Base-by-base conservation (phyloP, 176 grass and related monocot species). In the Oryza meridionalis region DNA sequence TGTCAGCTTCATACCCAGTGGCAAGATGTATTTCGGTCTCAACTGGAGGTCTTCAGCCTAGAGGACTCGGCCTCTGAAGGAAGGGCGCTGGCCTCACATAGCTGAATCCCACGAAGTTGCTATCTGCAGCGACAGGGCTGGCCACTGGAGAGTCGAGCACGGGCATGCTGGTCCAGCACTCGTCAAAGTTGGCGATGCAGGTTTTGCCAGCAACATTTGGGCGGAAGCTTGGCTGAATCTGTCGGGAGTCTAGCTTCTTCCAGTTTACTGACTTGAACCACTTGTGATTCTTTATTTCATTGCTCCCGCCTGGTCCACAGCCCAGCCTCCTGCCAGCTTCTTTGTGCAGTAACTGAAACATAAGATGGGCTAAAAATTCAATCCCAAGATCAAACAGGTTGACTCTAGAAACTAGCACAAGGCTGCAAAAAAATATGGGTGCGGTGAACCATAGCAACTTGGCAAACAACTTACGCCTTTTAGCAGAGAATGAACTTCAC, bases 181-280 rank as follows among this genome's bases (percentile, higher is more conserved):
- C 86, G 0, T 98, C 96, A 13, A 98, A 98, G 86, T 98, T 98
- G 2, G 87, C 89, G 9, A 92, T 87, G 64, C 96, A 98, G 62
- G 74, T 88, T 83, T 92, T 92, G 37, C 96, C 96, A 22, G 87
- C 89, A 61, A 98, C 87, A 58, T 93, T 95, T 0, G 96, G 96
- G 12, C 91, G 83, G 89, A 98, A 98, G 84, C 96, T 98, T 72
- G 96, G 96, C 75, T 89, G 86, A 80, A 98, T 94, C 77, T 95
- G 85, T 38, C 91, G 87, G 21, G 73, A 77, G 25, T 98, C 96
- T 13, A 98, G 83, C 69, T 73, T 98, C 77, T 84, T 96, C 96
- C 96, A 98, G 74, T 98, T 94, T 24, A 98, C 88, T 51, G 88
- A 42, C 78, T 98, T 98, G 87, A 98, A 94, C 96, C 96, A 98